Evolutionary conservation across 768 basidiomycete species (phyloP).

Genomic region (Calocybe indica): DNA sequence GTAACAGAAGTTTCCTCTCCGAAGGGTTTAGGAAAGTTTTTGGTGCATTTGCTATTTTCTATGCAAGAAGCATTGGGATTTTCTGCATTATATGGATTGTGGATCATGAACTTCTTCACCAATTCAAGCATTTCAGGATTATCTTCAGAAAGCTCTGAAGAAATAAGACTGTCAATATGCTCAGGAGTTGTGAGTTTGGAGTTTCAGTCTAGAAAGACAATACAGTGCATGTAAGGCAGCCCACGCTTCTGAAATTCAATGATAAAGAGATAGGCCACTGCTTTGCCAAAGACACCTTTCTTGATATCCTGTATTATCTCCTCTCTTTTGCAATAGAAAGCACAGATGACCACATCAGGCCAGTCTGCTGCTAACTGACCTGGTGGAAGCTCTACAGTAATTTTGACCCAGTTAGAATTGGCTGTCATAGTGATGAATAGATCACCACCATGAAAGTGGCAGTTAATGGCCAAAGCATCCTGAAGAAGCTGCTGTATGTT

Average conservation of each 20-base stretch:
- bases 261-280: conserved; percentile 37
- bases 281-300: conserved; percentile 33
- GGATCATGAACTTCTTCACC: conserved; percentile 33
- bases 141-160: conserved; percentile 34
- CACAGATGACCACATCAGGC: conserved; percentile 42
- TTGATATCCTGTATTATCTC: conserved; percentile 32
- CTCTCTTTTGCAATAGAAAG: conserved; percentile 39
- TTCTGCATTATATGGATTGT: conserved; percentile 28
- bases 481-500: conserved; percentile 39
- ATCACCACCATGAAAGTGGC: conserved; percentile 29
- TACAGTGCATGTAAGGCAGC: conserved; percentile 44
- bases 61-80: conserved; percentile 30
- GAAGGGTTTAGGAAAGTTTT: conserved; percentile 38
- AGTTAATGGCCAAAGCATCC: conserved; percentile 39
- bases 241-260: conserved; percentile 54
- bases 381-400: conserved; percentile 28
- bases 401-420: conserved; percentile 47
- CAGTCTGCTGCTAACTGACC: conserved; percentile 33
- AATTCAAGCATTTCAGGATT: conserved; percentile 25
- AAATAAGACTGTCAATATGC: conserved; percentile 34
- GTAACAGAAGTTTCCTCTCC: conserved; percentile 23
- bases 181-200: conserved; percentile 23
- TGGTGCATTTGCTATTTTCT: conserved; percentile 34
- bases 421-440: conserved; percentile 48
- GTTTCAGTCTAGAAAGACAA: conserved; percentile 30